Conservation (phyloP, 2,329 filamentous ascomycete species). For the Hirsutella rhossiliensis region DNA sequence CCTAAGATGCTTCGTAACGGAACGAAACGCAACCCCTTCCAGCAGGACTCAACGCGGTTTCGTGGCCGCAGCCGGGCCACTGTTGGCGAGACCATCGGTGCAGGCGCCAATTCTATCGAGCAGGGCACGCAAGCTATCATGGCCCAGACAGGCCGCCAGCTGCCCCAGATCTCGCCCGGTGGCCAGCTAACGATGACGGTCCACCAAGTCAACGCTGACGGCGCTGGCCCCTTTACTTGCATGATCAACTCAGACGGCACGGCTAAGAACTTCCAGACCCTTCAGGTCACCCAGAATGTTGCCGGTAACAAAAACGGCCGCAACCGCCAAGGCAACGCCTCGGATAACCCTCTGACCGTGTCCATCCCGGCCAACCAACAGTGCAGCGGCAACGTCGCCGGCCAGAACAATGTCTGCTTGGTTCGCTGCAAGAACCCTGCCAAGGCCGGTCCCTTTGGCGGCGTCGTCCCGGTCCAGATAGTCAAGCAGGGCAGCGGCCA, state of each 20-base stretch:
- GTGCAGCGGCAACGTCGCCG: conserved; percentile 49
- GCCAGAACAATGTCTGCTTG: conserved; percentile 47
- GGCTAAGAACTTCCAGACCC: conserved; percentile 36
- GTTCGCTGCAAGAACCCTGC: conserved; percentile 51
- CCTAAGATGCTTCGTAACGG: conserved; percentile 48
- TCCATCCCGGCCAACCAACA: conserved; percentile 40
- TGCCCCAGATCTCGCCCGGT: conserved; percentile 47
- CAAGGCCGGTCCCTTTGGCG: conserved; percentile 49
- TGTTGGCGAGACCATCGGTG: conserved; percentile 46
- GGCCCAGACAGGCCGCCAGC: conserved; percentile 38
- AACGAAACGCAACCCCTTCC: conserved; percentile 47
- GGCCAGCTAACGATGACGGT: conserved; percentile 48
- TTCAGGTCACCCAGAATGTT: conserved; percentile 35
- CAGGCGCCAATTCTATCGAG: conserved; percentile 44
- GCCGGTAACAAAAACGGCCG: conserved; percentile 19
- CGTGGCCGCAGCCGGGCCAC: conserved; percentile 35
- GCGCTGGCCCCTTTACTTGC: conserved; percentile 53
- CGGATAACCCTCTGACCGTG: conserved; percentile 40
- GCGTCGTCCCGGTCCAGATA: conserved; percentile 28
- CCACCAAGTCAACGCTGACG: conserved; percentile 56
- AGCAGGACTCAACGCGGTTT: conserved; percentile 54
- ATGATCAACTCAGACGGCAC: conserved; percentile 52
- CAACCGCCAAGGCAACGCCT: conserved; percentile 27
- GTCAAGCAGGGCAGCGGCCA: neutral
- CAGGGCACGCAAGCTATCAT: conserved; percentile 45